Evolutionary conservation across 305 asterid genomes (phyloP).

Genomic region (Salvia sclarea): DNA sequence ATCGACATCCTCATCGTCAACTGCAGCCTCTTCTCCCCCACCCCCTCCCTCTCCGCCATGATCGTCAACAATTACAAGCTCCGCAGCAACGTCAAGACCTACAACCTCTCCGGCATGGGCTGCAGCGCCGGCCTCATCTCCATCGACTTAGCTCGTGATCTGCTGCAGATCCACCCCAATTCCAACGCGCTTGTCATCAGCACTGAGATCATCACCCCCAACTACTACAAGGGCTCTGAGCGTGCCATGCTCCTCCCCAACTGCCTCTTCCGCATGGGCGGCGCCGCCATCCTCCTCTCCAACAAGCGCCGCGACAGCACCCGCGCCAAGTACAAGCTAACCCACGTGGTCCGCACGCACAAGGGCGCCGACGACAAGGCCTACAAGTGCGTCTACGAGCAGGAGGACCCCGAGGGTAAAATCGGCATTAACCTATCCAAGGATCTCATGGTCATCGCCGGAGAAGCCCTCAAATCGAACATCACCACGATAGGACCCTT

Average conservation of each 20-base stretch:
- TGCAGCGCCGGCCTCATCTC: slow-evolving; percentile 55
- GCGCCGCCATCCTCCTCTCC: slow-evolving; percentile 72
- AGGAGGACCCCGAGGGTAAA: slow-evolving; percentile 49
- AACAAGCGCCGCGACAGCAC: slow-evolving; percentile 48
- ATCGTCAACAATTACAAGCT: slow-evolving; percentile 46
- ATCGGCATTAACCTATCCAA: slow-evolving; percentile 52
- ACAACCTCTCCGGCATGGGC: slow-evolving; percentile 53
- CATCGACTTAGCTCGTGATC: slow-evolving; percentile 48
- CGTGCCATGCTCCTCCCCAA: slow-evolving; percentile 78
- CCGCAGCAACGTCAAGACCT: slow-evolving; percentile 48
- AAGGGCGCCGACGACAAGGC: slow-evolving; percentile 56
- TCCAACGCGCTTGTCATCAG: slow-evolving; percentile 45
- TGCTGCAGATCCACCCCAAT: slow-evolving; percentile 50
- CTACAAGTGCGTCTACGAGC: slow-evolving; percentile 48
- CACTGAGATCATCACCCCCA: slow-evolving; percentile 50
- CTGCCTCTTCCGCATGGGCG: slow-evolving; percentile 86
- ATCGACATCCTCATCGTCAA: slow-evolving; percentile 47
- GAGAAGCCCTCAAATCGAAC: slow-evolving; percentile 48
- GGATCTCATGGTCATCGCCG: slow-evolving; percentile 51
- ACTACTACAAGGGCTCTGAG: slow-evolving; percentile 48
- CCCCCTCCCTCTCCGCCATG: slow-evolving; percentile 55
- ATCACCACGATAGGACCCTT: slow-evolving; percentile 51
- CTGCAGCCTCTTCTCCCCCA: slow-evolving; percentile 54
- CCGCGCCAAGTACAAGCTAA: slow-evolving; percentile 48
- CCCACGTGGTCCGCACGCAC: slow-evolving; percentile 59